Evolutionary conservation across 75 land plant species (phyloP), one percentile per base, ranked within the genome.

Genomic region (Pseudotsuga menziesii): DNA sequence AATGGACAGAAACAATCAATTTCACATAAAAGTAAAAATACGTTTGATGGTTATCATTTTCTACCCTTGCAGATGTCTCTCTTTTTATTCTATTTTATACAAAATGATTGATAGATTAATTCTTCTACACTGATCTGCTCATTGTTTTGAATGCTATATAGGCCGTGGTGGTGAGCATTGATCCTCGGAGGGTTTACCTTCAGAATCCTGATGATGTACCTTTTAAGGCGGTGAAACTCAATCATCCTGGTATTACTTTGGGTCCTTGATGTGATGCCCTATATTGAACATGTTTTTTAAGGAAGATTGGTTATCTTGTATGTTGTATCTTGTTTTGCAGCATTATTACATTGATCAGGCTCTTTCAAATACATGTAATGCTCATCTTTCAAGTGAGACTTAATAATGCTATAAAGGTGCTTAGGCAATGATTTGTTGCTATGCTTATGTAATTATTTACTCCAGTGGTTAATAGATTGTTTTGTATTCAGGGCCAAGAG

Each of bases 91-190:
- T 54, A 57, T 54, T 52, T 16, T 48, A 48, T 48, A 48, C 11
- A 11, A 48, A 9, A 48, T 9, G 7, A 23, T 74, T 74, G 16
- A 55, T 5, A 52, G 61, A 54, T 26, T 56, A 61, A 20, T 16
- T 25, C 15, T 74, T 13, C 26, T 74, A 56, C 57, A 56, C 16
- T 27, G 8, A 61, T 16, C 27, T 25, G 75, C 17, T 74, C 9
- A 56, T 76, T 32, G 26, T 36, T 57, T 20, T 19, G 19, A 69
- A 19, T 70, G 13, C 29, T 56, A 57, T 56, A 57, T 78, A 97
- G 99, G 99, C 99, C 61, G 99, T 97, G 36, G 98, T 97, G 76
- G 99, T 97, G 62, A 97, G 99, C 80, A 97, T 97, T 79, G 99
- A 97, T 87, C 99, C 99, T 71, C 90, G 94, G 27, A 86, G 96